Evolutionary conservation across 164 flowering plant genomes (phyloP).

Genomic region (Berberis vulgaris): DNA sequence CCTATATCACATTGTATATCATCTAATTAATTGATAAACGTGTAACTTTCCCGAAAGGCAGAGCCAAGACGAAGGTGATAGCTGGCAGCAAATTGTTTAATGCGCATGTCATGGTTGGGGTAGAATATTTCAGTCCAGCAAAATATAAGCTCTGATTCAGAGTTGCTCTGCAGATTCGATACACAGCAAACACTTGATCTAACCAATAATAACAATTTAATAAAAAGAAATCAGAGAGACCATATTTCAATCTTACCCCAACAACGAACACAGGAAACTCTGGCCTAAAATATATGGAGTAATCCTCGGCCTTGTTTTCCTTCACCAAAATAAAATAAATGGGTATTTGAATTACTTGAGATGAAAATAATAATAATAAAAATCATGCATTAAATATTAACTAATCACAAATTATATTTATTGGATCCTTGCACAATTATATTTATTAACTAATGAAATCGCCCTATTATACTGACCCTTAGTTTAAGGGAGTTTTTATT

Average conservation of each 20-base stretch:
- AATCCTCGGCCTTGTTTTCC: background rate
- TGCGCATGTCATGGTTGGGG: slow-evolving; percentile 30
- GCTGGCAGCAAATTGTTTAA: slow-evolving; percentile 29
- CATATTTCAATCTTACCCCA: background rate
- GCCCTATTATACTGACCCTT: no score
- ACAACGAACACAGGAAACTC: background rate
- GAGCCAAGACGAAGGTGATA: slow-evolving; percentile 27
- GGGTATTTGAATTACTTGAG: background rate
- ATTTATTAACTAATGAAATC: no score
- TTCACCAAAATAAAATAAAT: background rate
- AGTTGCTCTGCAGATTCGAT: slow-evolving; percentile 19
- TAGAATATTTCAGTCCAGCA: slow-evolving; percentile 23
- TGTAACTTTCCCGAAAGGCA: slow-evolving; percentile 20
- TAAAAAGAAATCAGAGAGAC: background rate
- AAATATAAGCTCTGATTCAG: slow-evolving; percentile 11
- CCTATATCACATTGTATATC: background rate
- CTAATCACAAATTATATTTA: background rate
- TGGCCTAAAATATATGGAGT: background rate
- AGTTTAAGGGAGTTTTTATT: no score
- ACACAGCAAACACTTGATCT: background rate
- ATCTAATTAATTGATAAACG: background rate
- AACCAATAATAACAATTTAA: background rate
- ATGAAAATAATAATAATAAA: background rate
- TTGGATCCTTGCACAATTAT: no score
- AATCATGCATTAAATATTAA: background rate